These are phyloP conservation scores for Eimeria necatrix DNA, from an alignment of 169 alveolate genomes.

Conservation along the genomic window DNA sequence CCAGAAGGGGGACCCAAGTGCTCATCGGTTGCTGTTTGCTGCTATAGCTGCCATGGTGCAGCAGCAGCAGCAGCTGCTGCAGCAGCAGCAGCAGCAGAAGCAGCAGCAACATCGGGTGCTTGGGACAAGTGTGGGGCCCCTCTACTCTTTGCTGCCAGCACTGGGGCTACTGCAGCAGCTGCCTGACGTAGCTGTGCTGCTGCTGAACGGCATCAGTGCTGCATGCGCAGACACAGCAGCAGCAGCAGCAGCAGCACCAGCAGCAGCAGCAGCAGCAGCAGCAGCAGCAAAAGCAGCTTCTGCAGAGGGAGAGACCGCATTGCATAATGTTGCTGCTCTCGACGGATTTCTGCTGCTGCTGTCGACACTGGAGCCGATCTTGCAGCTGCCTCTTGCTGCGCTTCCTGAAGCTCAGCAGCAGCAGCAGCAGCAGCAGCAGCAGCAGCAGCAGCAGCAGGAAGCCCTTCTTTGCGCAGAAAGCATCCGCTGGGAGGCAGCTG, in stretches of 20 bases:
- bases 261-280: not conserved
- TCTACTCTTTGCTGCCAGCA: not conserved
- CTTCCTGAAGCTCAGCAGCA: not conserved
- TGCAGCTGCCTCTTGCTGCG: slow-evolving; percentile 11
- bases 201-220: not conserved
- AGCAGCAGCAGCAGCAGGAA: not conserved
- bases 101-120: not conserved
- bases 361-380: not conserved
- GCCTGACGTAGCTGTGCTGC: not conserved
- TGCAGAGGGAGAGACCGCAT: not conserved
- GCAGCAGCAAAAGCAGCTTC: not conserved
- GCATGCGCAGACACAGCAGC: too few species aligned
- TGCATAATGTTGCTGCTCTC: not conserved
- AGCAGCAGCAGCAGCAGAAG: not conserved
- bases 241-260: not conserved
- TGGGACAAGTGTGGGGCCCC: not conserved
- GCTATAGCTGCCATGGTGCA: not conserved
- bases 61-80: not conserved
- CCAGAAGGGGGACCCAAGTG: not conserved
- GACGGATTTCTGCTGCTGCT: not conserved
- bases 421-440: not conserved
- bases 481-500: slow-evolving; percentile 19
- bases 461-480: not conserved
- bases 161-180: not conserved
- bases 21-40: not conserved